Evolutionary conservation across 1,284 basidiomycete species (phyloP), one percentile per base, ranked within the genome.

Genomic region (Lentinula novae-zelandiae): DNA sequence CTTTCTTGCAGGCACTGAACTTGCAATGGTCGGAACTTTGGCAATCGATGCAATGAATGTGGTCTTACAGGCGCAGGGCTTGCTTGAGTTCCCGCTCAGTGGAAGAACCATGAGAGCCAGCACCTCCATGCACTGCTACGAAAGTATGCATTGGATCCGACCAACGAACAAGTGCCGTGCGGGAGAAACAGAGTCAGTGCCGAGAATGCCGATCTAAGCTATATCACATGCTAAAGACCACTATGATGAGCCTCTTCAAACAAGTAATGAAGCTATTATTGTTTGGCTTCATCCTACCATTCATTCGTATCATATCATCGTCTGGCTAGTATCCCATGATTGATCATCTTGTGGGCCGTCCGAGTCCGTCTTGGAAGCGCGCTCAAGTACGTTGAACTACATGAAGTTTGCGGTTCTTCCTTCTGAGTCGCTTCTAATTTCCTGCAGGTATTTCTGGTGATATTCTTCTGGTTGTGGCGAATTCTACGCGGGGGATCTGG

Each of bases 391-490:
- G 72, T 67, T 13, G 31, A 12, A 50, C 51, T 15, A 55, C 52
- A 4, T 27, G 27, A 20, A 63, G 3, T 56, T 49, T 15, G 53
- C 38, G 44, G 3, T 55, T 50, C 27, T 33, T 61, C 8, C 17
- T 53, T 31, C 50, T 17, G 48, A 17, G 8, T 17, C 15, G 36
- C 38, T 17, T 39, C 33, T 1, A 34, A 50, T 36, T 33, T 53
- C 20, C 17, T 39, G 33, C 67, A 93, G 90, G 89, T 93, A 63
- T 87, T 94, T 71, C 80, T 96, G 51, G 90, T 96, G 67, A 82
- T 97, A 63, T 71, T 93, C 71, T 96, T 98, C 76, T 97, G 95
- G 92, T 68, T 90, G 58, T 94, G 89, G 85, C 76, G 90, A 38
- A 85, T 98, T 58, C 71, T 84, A 46, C 79, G 82, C 27, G 92